Evolutionary conservation across 2,329 filamentous ascomycete species (phyloP).

Genomic region (Diplodia mutila): DNA sequence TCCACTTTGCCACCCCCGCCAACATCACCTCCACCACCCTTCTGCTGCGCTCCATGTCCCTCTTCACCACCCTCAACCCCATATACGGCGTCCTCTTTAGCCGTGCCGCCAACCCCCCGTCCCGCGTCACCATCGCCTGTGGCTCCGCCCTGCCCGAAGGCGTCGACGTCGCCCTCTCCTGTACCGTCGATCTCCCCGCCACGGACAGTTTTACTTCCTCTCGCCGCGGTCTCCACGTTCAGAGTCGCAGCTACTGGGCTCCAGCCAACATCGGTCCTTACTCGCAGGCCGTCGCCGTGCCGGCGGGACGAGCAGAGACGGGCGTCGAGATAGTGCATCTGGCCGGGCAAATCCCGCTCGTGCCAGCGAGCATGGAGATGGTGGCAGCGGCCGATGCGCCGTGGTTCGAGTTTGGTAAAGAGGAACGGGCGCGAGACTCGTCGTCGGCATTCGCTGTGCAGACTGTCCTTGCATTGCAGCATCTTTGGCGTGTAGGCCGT

Average conservation of each 20-base stretch:
- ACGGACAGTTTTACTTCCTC: conserved; percentile 23
- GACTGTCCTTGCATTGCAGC: conserved; percentile 77
- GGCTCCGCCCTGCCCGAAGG: conserved; percentile 66
- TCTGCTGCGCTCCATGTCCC: conserved; percentile 75
- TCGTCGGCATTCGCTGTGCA: conserved; percentile 57
- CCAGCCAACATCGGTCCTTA: conserved; percentile 97
- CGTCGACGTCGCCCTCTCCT: conserved; percentile 63
- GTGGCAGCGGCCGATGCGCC: conserved; percentile 33
- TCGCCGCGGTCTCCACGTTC: conserved; percentile 74
- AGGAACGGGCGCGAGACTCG: background rate
- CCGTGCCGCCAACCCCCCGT: conserved; percentile 74
- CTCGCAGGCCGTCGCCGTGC: conserved; percentile 77
- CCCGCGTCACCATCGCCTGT: conserved; percentile 80
- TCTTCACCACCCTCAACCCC: conserved; percentile 75
- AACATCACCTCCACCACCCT: conserved; percentile 57
- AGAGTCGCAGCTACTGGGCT: conserved; percentile 94
- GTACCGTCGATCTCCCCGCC: conserved; percentile 41
- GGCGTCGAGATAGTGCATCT: conserved; percentile 60
- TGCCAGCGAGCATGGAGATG: conserved; percentile 76
- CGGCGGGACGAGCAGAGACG: conserved; percentile 34
- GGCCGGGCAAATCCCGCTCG: conserved; percentile 88
- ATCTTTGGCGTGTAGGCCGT: conserved; percentile 80
- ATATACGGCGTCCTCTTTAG: conserved; percentile 77
- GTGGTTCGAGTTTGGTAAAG: conserved; percentile 10
- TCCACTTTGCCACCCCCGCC: conserved; percentile 33